Evolutionary conservation across 225 moss, liverwort and hornwort species (phyloP), one percentile per base, ranked within the genome.

Genomic region (Physcomitrium patens): DNA sequence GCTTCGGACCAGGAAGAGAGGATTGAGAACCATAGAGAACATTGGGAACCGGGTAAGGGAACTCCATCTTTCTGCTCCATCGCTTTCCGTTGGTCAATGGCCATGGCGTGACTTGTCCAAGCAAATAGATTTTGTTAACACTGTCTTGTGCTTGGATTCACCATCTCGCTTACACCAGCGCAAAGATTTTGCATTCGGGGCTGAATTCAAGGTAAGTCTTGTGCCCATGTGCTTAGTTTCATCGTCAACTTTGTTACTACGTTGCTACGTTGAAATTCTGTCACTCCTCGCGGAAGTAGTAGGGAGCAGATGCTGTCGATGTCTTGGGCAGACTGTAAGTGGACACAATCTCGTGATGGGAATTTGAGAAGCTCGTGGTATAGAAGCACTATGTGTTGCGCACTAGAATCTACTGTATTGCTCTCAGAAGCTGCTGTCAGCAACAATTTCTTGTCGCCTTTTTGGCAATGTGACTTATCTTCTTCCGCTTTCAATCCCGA

Each of bases 11-110:
- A 3, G 31, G 31, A 37, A 37, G 31, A 37, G 31, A 4, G 43
- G 28, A 26, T 46, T 49, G 49, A 10, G 49, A 49, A 49, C 49
- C 31, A 49, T 15, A 12, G 49, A 49, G 49, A 49, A 49, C 49
- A 15, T 49, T 12, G 49, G 5, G 49, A 49, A 49, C 49, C 13
- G 3, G 49, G 12, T 12, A n/a, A 64, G 72, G 76, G 83, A 79
- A 79, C 79, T 45, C 27, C 31, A 2, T 49, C 49, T 11, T 48
- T 58, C 63, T 12, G 17, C 2, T 54, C 52, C 23, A 37, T 31
- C 76, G 51, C 59, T 37, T 55, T 80, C 74, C 42, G 15, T 14
- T 41, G 3, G 9, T 23, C 17, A 24, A 55, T 23, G 42, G 71
- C 55, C 4, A 71, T 20, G 44, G 72, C 18, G 44, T 37, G 31